Conservation (phyloP, 2,329 filamentous ascomycete genomes). For the Botrytis sinoallii region DNA sequence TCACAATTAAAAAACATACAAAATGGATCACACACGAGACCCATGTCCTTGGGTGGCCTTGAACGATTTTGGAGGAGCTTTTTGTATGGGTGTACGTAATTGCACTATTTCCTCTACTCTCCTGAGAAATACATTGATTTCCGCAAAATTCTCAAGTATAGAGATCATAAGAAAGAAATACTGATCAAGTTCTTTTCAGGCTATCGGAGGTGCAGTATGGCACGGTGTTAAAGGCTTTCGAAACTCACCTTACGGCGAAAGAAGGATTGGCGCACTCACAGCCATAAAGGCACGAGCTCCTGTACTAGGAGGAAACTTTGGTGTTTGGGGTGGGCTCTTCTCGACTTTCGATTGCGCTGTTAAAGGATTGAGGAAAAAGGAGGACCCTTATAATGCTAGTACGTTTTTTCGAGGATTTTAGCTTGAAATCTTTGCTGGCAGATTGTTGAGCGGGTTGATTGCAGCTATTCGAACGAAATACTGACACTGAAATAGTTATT, state of each 20-base stretch:
- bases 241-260: constrained; percentile 87
- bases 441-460: background rate
- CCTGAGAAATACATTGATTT: background rate
- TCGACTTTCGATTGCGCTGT: constrained; percentile 95
- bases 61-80: constrained; percentile 96
- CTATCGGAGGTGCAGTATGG: constrained; percentile 82
- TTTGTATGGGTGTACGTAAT: constrained; percentile 83
- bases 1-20: constrained; percentile 26
- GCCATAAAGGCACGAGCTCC: constrained; percentile 97
- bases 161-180: constrained; percentile 13
- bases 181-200: constrained; percentile 44
- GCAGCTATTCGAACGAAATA: background rate
- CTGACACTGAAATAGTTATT: constrained; percentile 54
- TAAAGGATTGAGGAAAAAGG: constrained; percentile 92
- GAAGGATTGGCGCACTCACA: constrained; percentile 91
- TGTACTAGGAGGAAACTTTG: constrained; percentile 95
- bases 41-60: constrained; percentile 96
- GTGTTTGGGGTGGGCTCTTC: constrained; percentile 95
- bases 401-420: constrained; percentile 29
- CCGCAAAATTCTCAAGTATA: background rate
- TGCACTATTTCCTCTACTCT: constrained; percentile 17
- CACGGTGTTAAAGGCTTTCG: constrained; percentile 94
- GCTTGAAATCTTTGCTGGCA: background rate
- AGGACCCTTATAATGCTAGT: constrained; percentile 95
- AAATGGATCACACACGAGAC: constrained; percentile 93